Evolutionary conservation across 2,329 filamentous ascomycete genomes (phyloP), one percentile per base, ranked within the genome.

Genomic region (Aspergillus sp.): DNA sequence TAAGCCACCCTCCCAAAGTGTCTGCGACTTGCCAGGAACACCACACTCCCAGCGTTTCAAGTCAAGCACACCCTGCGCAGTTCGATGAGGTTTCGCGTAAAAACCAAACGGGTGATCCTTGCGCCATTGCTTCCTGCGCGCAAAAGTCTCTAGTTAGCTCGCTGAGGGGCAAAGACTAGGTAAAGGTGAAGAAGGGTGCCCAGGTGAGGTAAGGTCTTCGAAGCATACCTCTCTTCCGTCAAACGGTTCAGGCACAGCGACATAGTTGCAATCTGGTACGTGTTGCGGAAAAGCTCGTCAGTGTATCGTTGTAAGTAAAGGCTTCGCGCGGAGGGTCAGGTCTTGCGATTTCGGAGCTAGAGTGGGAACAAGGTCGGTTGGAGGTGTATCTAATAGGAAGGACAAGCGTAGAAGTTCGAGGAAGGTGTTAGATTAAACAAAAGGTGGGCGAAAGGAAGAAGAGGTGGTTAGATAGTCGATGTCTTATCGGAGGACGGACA

Each of bases 81-180:
- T 93, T 66, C 93, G 90, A 62, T 88, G 81, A 12, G 96, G 95
- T 72, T 93, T 91, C 23, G 95, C 95, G 76, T 90, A 96, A 80
- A 99, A 99, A 61, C 95, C 95, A 71, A 99, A 99, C 0, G 96
- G 96, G 71, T 99, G 95, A 68, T 99, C 93, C 72, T 88, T 88
- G 64, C 95, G 88, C 95, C 95, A 99, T 79, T 96, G 91, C 79
- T 96, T 98, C 63, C 93, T 96, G 67, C 43, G 51, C n/a, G 41
- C 62, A 55, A 43, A 41, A 44, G 57, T 12, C 59, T 58, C 57
- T 63, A 52, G 60, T 64, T 44, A 55, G 52, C 44, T 53, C 37
- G 7, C 44, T 41, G 50, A 41, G 27, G 43, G 35, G 17, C 17
- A 17, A 17, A 51, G n/a, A 40, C 19, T 23, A 7, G n/a, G 19